A percentile compares a stretch with the other conserved stretches of the same genome.
phyloP scores from a whole-genome alignment of 2,329 filamentous ascomycete genomes.

The Tricladium varicosporioides region DNA sequence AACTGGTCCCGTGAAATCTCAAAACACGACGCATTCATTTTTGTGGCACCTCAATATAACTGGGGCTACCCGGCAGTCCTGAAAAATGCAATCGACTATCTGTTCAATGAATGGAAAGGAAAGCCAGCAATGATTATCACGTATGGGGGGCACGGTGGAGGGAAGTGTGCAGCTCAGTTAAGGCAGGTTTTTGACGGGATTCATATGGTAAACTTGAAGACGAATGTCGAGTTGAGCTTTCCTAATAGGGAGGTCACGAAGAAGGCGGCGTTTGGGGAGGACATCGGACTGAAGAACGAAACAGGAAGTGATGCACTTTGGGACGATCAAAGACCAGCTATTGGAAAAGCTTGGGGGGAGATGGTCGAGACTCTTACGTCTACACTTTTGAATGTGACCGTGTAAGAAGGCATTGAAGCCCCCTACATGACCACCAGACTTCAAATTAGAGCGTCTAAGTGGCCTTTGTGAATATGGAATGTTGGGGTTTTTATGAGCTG shows the following conservation, averaged over 20 bases:
- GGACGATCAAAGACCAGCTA: constrained; percentile 1
- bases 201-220: constrained; percentile 35
- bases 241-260: constrained; percentile 26
- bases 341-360: background rate
- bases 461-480: too few relatives aligned
- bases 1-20: constrained; percentile 38
- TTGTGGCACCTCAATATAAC: constrained; percentile 45
- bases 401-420: too few relatives aligned
- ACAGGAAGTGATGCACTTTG: background rate
- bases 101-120: constrained; percentile 45
- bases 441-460: too few relatives aligned
- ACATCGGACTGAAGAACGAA: constrained; percentile 27
- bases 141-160: constrained; percentile 43
- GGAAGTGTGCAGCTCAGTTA: constrained; percentile 38
- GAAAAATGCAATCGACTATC: constrained; percentile 48
- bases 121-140: constrained; percentile 45
- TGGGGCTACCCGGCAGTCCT: constrained; percentile 43
- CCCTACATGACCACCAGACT: too few relatives aligned
- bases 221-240: constrained; percentile 27
- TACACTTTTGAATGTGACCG: too few relatives aligned
- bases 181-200: constrained; percentile 35
- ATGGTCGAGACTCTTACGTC: too few relatives aligned
- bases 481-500: too few relatives aligned
- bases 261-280: constrained; percentile 27
- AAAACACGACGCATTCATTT: constrained; percentile 39